Conservation (phyloP, 352 stramenopile genomes). For the Aphanomyces astaci region DNA sequence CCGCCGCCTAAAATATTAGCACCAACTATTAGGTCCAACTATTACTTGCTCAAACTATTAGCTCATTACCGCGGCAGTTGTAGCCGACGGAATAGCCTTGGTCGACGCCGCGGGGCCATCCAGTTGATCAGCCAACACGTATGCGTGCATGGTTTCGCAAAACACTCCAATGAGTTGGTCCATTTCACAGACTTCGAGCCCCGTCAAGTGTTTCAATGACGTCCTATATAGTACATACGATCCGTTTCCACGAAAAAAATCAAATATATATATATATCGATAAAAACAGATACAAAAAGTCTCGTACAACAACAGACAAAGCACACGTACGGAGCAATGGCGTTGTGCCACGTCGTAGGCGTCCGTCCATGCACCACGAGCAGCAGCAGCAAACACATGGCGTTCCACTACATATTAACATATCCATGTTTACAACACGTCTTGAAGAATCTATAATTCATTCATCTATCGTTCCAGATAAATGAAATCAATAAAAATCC, state of each 20-base stretch:
- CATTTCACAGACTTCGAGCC: slow-evolving; percentile 53
- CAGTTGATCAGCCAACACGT: slow-evolving; percentile 54
- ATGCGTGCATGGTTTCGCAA: slow-evolving; percentile 41
- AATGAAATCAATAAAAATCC: too few relatives aligned
- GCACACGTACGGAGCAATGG: background rate
- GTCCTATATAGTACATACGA: slow-evolving; percentile 26
- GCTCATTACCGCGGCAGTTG: background rate
- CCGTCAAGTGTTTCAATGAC: slow-evolving; percentile 31
- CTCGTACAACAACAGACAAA: background rate
- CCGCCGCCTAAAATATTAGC: background rate
- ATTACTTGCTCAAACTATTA: too few relatives aligned
- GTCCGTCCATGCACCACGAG: slow-evolving; percentile 50
- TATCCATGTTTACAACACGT: too few relatives aligned
- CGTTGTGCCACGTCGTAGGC: background rate
- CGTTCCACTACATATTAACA: slow-evolving; percentile 22
- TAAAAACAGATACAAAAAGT: too few relatives aligned
- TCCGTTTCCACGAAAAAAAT: too few relatives aligned
- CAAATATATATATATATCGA: too few relatives aligned
- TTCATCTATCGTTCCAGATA: too few relatives aligned
- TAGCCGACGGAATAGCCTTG: background rate
- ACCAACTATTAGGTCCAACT: too few relatives aligned
- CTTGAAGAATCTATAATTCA: too few relatives aligned
- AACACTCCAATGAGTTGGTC: slow-evolving; percentile 61
- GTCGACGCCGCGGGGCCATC: slow-evolving; percentile 28
- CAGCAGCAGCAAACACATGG: slow-evolving; percentile 53